These are phyloP conservation scores for Baeospora myosura DNA, from an alignment of 1,284 basidiomycete species.

Conservation along the genomic window DNA sequence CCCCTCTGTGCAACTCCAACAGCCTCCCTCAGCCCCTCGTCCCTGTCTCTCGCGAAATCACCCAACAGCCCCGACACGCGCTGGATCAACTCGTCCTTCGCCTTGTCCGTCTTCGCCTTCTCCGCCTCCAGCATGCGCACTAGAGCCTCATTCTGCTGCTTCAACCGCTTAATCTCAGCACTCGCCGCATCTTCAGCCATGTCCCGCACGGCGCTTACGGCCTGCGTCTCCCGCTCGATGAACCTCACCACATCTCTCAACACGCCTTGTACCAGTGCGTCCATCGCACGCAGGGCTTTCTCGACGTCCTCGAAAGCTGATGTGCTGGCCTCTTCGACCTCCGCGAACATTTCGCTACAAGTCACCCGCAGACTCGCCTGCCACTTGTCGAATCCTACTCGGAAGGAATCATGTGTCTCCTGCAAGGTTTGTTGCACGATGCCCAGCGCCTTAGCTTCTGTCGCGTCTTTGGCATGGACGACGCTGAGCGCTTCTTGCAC, in stretches of 20 bases:
- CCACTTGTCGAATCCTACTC: slow-evolving; percentile 48
- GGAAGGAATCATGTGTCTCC: slow-evolving; percentile 47
- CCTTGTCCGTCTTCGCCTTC: slow-evolving; percentile 53
- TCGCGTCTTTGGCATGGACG: slow-evolving; percentile 49
- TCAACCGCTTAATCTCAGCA: slow-evolving; percentile 59
- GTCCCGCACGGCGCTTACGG: slow-evolving; percentile 42
- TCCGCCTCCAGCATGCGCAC: slow-evolving; percentile 60
- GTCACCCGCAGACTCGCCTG: slow-evolving; percentile 40
- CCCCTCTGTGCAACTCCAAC: slow-evolving; percentile 48
- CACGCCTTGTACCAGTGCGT: slow-evolving; percentile 52
- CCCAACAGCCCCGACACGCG: slow-evolving; percentile 66
- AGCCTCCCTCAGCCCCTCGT: slow-evolving; percentile 58
- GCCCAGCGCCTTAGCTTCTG: slow-evolving; percentile 46
- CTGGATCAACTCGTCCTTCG: slow-evolving; percentile 66
- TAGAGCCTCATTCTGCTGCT: slow-evolving; percentile 68
- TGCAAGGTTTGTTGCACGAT: slow-evolving; percentile 41
- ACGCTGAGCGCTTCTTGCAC: slow-evolving; percentile 52
- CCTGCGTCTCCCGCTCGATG: slow-evolving; percentile 47
- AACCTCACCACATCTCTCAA: slow-evolving; percentile 53
- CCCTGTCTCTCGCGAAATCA: slow-evolving; percentile 63
- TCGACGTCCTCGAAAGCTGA: slow-evolving; percentile 46
- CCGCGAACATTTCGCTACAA: slow-evolving; percentile 39
- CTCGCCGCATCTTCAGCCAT: slow-evolving; percentile 45
- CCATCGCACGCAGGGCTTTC: slow-evolving; percentile 43
- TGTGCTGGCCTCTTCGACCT: slow-evolving; percentile 36